Evolutionary conservation across 78 protist genomes (phyloP).

Genomic region (Pigoraptor vietnamica): DNA sequence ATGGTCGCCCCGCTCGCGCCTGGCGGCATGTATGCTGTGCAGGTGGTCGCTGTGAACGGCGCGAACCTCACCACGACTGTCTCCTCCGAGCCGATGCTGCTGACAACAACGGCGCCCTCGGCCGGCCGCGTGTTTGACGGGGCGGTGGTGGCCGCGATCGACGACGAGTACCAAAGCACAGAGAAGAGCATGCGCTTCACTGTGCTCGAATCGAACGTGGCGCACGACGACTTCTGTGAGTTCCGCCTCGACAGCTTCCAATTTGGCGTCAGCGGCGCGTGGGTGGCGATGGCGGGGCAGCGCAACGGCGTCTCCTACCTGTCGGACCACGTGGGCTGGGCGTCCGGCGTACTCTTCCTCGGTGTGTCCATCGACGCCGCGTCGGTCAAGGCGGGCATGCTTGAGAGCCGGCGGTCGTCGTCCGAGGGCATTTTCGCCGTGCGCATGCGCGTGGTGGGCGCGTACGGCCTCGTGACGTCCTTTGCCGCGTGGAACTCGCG

Average conservation of each 20-base stretch:
- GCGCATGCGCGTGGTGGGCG: neutral
- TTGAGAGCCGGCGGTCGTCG: neutral
- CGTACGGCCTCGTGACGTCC: neutral
- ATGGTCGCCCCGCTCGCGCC: neutral
- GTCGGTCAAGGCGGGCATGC: neutral
- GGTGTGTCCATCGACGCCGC: too few species aligned
- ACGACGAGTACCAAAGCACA: neutral
- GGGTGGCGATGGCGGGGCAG: neutral
- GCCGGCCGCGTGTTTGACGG: constrained; percentile 4
- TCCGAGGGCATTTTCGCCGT: neutral
- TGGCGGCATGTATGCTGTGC: neutral
- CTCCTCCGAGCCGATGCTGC: neutral
- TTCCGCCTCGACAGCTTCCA: neutral
- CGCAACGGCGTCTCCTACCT: neutral
- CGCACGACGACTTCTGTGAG: neutral
- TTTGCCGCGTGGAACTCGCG: neutral
- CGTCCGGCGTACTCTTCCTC: neutral
- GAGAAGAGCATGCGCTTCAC: neutral
- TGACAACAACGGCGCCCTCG: neutral
- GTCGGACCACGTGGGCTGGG: neutral
- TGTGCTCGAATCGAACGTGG: neutral
- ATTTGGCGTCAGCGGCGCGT: neutral
- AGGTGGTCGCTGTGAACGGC: neutral
- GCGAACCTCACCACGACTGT: neutral
- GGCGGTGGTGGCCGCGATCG: neutral